Base-by-base conservation (phyloP, 768 basidiomycete species). In the Leccinum sublutescens region DNA sequence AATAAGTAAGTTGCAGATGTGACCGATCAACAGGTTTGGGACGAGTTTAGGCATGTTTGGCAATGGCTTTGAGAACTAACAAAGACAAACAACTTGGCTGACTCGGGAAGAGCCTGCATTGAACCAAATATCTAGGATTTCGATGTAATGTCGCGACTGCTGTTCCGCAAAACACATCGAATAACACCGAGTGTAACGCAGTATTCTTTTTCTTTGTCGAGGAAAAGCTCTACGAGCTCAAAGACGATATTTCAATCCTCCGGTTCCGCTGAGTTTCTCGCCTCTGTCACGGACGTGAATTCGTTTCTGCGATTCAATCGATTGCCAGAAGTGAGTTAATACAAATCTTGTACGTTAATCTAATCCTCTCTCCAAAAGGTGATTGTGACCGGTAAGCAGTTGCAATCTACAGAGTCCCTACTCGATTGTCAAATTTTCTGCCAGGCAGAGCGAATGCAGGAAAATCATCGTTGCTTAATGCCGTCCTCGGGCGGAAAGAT, bases 371-470 rank as follows among this genome's bases (percentile, higher is more conserved):
- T 14, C 12, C 3, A 48, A 38, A 66, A 71, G 70, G 57, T 71
- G 2, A 52, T 71, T 27, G 71, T 72, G 4, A 72, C 71, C 1
- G 70, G 70, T 72, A 50, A 62, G 66, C 27, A 49, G 4, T 10
- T n/a, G 14, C 49, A 11, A 21, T 34, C 36, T 40, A 40, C 29
- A 25, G 4, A 10, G n/a, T 17, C 45, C 40, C n/a, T 27, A 3
- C 47, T 50, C 19, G 50, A 31, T 36, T 15, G 15, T 47, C 45
- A 11, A 34, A 25, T 23, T 2, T 43, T 43, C 17, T 54, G 48
- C 19, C 59, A 88, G 90, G 90, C 19, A 85, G 90, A 59, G 89
- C 90, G 3, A 92, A 92, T 66, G 85, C 79, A 23, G 90, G 90
- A 27, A 92, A 92, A 70, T 91, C 89, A 1, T 82, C 86, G 4